phyloP scores from a whole-genome alignment of 129 eudicot species.

The Sambucus nigra region DNA sequence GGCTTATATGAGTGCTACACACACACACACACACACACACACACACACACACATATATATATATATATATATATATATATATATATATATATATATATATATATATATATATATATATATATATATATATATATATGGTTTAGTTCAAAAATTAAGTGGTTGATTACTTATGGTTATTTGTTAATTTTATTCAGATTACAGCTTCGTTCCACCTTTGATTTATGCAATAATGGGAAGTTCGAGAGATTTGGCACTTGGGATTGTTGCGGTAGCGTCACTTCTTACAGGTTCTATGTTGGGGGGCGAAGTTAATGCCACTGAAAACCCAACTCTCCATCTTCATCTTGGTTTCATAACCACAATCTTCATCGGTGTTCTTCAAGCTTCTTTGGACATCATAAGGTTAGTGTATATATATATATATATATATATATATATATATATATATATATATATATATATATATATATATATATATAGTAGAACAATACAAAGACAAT shows the following conservation, averaged over 20 bases:
- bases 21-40: too few species aligned
- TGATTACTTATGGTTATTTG: too few species aligned
- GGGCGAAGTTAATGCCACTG: constrained; percentile 38
- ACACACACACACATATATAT: too few species aligned
- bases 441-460: too few species aligned
- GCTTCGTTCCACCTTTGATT: constrained; percentile 84
- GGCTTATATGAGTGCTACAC: constrained; percentile 44
- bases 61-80: too few species aligned
- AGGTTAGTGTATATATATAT: too few species aligned
- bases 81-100: too few species aligned
- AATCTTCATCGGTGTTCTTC: constrained; percentile 63
- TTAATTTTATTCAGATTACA: constrained; percentile 46
- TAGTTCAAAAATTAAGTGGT: neutral
- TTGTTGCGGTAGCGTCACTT: constrained; percentile 82
- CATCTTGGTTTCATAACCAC: constrained; percentile 84
- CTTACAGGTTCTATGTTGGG: constrained; percentile 72
- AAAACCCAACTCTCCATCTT: constrained; percentile 53
- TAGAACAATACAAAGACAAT: too few species aligned
- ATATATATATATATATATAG: too few species aligned
- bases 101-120: too few species aligned
- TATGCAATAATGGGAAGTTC: constrained; percentile 97
- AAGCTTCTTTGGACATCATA: constrained; percentile 63
- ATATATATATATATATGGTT: neutral
- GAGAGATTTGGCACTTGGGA: constrained; percentile 82
- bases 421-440: too few species aligned